phyloP scores from a whole-genome alignment of 2,329 filamentous ascomycete genomes.

The Fusarium coffeatum region DNA sequence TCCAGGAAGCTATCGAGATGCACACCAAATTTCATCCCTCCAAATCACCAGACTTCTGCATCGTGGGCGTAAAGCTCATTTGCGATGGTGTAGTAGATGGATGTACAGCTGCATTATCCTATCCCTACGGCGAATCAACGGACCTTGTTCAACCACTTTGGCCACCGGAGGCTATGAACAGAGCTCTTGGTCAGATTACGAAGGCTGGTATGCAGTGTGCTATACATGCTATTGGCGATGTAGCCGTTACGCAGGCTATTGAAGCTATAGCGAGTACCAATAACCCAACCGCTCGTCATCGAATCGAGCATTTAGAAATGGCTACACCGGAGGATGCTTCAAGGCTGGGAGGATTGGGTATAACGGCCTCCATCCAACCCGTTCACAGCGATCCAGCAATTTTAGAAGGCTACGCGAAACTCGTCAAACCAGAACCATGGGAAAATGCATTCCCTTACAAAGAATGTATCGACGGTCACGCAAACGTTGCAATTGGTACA shows the following conservation, averaged over 20 bases:
- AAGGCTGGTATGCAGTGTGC: conserved; percentile 68
- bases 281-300: conserved; percentile 62
- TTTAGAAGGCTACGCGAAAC: conserved; percentile 68
- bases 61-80: conserved; percentile 73
- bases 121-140: conserved; percentile 66
- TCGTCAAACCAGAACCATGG: conserved; percentile 66
- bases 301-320: conserved; percentile 74
- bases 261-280: conserved; percentile 62
- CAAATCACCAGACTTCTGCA: conserved; percentile 46
- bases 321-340: conserved; percentile 65
- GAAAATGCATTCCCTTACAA: conserved; percentile 71
- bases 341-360: conserved; percentile 67
- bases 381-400: conserved; percentile 72
- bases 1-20: conserved; percentile 59
- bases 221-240: conserved; percentile 74
- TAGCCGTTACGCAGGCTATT: conserved; percentile 67
- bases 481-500: conserved; percentile 66
- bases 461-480: conserved; percentile 67
- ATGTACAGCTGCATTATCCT: conserved; percentile 70
- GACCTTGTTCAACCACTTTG: conserved; percentile 64
- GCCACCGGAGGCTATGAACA: conserved; percentile 61
- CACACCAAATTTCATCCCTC: conserved; percentile 45
- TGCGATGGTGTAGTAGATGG: conserved; percentile 74
- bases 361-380: conserved; percentile 69
- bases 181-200: conserved; percentile 66